A percentile compares a stretch with the other conserved stretches of the same genome.
Evolutionary conservation across 805 yeast genomes (phyloP).

Genomic region (Wickerhamiella spandovensis): DNA sequence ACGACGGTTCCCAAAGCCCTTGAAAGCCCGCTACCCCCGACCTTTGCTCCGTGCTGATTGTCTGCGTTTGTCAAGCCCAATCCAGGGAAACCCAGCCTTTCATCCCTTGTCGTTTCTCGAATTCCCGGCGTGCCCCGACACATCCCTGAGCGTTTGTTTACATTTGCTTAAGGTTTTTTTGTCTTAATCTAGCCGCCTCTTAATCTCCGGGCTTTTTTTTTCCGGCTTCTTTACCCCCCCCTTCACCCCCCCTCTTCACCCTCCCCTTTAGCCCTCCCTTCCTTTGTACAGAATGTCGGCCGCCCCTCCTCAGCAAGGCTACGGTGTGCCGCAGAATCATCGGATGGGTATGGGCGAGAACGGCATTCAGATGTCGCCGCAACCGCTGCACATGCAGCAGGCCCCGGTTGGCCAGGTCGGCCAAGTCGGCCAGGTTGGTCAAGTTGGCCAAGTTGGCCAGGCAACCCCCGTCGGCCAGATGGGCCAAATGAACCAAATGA

Average conservation of each 20-base stretch:
- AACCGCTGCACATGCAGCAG: slow-evolving; percentile 3
- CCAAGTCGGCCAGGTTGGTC: neutral
- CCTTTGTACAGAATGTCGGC: neutral
- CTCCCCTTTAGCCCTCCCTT: neutral
- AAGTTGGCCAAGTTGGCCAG: slow-evolving; percentile 1
- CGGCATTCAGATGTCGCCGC: neutral
- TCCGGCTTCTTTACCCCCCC: too few species aligned
- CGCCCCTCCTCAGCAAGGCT: neutral
- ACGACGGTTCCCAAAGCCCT: neutral
- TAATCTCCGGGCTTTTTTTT: too few species aligned
- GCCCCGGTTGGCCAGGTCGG: neutral
- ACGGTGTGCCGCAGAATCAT: neutral
- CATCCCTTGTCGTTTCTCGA: neutral
- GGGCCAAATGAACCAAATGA: neutral
- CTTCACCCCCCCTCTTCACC: too few species aligned
- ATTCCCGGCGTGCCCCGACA: neutral
- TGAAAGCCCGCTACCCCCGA: neutral
- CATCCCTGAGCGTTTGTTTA: neutral
- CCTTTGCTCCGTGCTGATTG: neutral
- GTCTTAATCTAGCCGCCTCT: neutral
- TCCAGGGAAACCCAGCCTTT: too few species aligned
- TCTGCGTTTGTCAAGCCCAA: neutral
- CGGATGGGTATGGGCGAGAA: neutral
- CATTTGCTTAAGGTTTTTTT: neutral
- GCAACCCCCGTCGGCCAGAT: too few species aligned